Base-by-base conservation (phyloP, 202 grass and related monocot species). In the Cymbopogon flexuosus region DNA sequence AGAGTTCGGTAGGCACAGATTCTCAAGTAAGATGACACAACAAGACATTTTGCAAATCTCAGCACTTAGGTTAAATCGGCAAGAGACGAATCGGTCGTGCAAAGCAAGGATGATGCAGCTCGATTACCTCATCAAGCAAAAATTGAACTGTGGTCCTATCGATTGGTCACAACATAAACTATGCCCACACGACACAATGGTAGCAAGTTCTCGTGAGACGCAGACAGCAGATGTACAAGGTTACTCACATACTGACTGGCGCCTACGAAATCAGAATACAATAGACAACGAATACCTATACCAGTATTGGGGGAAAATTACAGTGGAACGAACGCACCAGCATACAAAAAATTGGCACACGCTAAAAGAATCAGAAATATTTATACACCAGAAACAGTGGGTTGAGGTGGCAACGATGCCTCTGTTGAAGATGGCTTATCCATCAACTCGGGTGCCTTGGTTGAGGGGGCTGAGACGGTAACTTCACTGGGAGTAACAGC, bases 231-330 rank as follows among this genome's bases (percentile, higher is more conserved):
- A 89, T 83, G 79, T 83, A 86, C 83, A 89, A 4, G 41, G 68
- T 74, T 89, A 86, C 83, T 89, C 83, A 89, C 79, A 86, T 58
- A 70, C 79, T 79, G 87, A 68, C 45, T 76, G 42, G 19, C 61
- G 62, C 63, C 68, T 63, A 63, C 42, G 35, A 40, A 68, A 63
- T 78, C 12, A 39, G 43, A 63, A 73, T 54, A 43, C 11, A 23
- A 21, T 12, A 61, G 2, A 16, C 33, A 81, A 40, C 52, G 79
- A 73, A 85, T 37, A 74, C 63, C 54, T 83, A 86, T 79, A 83
- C 68, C 52, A 58, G 73, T 65, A 83, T 15, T n/a, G 46, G 34
- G 34, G 15, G 42, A 66, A 86, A 83, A 70, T 58, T 80, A 90
- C 63, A 70, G 62, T 30, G 79, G 84, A 46, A 65, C 4, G 35